A percentile compares a stretch with the other conserved stretches of the same genome.
Evolutionary conservation across 352 stramenopile species (phyloP).

Genomic region (Globisporangium heterothallicum): DNA sequence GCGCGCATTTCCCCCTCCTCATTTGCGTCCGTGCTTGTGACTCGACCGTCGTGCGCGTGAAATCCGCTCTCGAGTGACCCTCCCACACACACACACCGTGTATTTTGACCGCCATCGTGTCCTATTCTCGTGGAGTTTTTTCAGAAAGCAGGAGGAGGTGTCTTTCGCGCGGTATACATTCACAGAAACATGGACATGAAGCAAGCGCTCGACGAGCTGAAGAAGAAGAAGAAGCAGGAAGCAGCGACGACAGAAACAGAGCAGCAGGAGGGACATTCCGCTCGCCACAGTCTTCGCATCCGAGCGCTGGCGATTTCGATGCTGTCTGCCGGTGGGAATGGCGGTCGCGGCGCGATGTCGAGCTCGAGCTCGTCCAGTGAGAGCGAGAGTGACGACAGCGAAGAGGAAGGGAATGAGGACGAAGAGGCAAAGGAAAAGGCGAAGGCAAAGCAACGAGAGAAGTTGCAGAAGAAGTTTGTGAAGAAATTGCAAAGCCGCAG

Average conservation of each 20-base stretch:
- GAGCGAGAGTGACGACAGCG: not conserved
- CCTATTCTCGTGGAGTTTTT: too few species aligned
- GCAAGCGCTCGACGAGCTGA: not conserved
- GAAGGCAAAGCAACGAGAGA: slow-evolving; percentile 2
- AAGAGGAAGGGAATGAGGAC: not conserved
- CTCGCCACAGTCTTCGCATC: not conserved
- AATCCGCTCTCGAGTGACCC: too few species aligned
- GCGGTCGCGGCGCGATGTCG: not conserved
- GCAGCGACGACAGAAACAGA: not conserved
- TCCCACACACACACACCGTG: too few species aligned
- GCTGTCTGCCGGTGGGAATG: not conserved
- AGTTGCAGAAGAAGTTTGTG: slow-evolving; percentile 12
- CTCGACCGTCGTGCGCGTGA: too few species aligned
- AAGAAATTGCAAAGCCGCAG: slow-evolving; percentile 15
- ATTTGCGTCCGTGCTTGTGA: too few species aligned
- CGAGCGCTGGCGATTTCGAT: not conserved
- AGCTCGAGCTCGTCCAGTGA: slow-evolving; percentile 4
- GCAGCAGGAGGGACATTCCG: not conserved
- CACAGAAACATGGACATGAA: not conserved
- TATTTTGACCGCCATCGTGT: too few species aligned
- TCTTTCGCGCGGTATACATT: too few species aligned
- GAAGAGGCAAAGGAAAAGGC: slow-evolving; percentile 2
- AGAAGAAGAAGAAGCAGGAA: not conserved
- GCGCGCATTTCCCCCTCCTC: too few species aligned
- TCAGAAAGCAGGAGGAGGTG: too few species aligned